These are phyloP conservation scores for Plectosphaerella sp. DNA, from an alignment of 2,329 filamentous ascomycete genomes.

Conservation along the genomic window DNA sequence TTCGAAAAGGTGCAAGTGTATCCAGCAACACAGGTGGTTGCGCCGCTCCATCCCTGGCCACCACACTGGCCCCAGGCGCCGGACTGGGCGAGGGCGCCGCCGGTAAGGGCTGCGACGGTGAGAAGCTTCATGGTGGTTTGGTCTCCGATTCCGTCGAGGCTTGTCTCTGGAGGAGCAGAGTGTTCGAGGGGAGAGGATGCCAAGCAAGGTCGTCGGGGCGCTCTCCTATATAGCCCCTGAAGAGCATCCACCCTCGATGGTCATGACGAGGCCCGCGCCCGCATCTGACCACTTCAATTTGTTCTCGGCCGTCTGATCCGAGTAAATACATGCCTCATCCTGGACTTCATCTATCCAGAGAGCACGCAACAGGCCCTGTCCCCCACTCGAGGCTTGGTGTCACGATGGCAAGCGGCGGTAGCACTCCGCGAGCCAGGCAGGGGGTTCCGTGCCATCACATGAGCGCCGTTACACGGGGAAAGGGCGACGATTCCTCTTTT, in stretches of 20 bases:
- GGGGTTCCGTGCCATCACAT: neutral
- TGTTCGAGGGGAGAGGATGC: neutral
- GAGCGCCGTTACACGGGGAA: neutral
- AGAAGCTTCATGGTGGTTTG: slow-evolving; percentile 1
- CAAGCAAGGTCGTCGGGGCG: neutral
- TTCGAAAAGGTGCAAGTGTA: slow-evolving; percentile 32
- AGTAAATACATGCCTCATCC: neutral
- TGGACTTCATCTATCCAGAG: neutral
- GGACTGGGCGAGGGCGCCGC: neutral
- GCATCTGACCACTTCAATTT: neutral
- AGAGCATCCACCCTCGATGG: neutral
- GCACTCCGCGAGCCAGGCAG: neutral
- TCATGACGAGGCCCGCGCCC: neutral
- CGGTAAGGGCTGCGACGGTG: neutral
- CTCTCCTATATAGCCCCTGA: neutral
- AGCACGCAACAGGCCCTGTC: neutral
- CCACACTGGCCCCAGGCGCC: slow-evolving; percentile 34
- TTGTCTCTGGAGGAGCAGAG: neutral
- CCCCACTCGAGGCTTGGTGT: neutral
- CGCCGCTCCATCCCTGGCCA: slow-evolving; percentile 29
- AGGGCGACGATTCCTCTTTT: neutral
- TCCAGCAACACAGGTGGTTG: slow-evolving; percentile 34
- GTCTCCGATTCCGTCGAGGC: neutral
- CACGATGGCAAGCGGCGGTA: neutral
- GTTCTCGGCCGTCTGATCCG: neutral